Percentiles rank a stretch among this genome's conserved stretches.
These are phyloP conservation scores for Ocimum tenuiflorum DNA, from an alignment of 257 asterid species.

Conservation along the genomic window DNA sequence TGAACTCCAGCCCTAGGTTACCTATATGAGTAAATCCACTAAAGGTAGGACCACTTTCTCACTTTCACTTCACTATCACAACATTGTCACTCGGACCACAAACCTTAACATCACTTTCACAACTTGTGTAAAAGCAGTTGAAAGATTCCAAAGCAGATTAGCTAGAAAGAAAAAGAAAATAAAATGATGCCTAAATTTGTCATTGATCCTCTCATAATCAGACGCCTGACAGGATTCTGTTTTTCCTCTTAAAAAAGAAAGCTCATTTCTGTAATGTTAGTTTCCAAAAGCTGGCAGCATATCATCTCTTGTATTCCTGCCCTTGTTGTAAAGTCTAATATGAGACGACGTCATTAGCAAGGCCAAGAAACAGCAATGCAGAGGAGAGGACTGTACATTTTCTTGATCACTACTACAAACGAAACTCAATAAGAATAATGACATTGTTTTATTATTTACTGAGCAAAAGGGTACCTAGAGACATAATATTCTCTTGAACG, in stretches of 20 bases:
- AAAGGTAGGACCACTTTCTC: constrained; percentile 22
- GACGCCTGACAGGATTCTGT: constrained; percentile 1
- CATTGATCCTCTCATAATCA: constrained; percentile 1
- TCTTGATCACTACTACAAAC: constrained; percentile 13
- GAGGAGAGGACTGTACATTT: constrained; percentile 20
- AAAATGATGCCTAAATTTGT: constrained; percentile 9
- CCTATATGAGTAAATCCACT: too few species aligned
- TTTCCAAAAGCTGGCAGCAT: constrained; percentile 9
- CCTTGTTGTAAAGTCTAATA: background rate
- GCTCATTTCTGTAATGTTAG: background rate
- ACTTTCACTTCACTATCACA: constrained; percentile 2
- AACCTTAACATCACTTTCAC: constrained; percentile 7
- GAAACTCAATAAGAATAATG: background rate
- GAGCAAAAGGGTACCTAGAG: constrained; percentile 78
- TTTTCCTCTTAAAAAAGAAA: background rate
- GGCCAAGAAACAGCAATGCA: constrained; percentile 12
- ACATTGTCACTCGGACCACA: constrained; percentile 17
- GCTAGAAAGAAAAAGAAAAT: background rate
- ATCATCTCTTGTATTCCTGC: constrained; percentile 5
- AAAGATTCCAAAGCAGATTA: constrained; percentile 8
- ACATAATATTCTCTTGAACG: constrained; percentile 73
- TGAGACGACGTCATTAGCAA: constrained; percentile 18
- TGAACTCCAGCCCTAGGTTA: too few species aligned
- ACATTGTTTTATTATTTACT: constrained; percentile 23
- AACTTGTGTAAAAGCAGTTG: constrained; percentile 16